phyloP scores from a whole-genome alignment of 1,139 yeast genomes.

The Spencermartinsiella ligniputridi region DNA sequence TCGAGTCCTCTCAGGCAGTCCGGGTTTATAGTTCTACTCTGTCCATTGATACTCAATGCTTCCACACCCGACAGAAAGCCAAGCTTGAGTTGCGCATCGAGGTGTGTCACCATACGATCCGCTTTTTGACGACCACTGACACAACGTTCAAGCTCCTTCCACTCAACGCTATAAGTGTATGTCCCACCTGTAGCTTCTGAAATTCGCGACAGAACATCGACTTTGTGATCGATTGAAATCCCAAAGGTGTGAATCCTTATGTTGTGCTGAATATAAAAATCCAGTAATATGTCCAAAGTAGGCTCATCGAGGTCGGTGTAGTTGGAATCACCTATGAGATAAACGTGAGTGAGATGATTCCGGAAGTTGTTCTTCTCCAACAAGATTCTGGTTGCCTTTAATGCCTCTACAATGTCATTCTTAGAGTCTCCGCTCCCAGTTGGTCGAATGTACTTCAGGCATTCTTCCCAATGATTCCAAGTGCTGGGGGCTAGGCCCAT shows the following conservation, averaged over 20 bases:
- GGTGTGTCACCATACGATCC: conserved; percentile 12
- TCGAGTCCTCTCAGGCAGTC: conserved; percentile 8
- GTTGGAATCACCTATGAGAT: conserved; percentile 9
- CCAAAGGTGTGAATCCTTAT: conserved; percentile 16
- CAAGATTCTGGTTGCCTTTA: conserved; percentile 8
- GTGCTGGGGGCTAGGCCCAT: conserved; percentile 6
- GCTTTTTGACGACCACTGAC: conserved; percentile 11
- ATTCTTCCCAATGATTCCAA: conserved; percentile 16
- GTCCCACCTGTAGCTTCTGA: conserved; percentile 12
- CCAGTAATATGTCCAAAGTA: conserved; percentile 2
- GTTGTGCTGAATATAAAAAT: conserved; percentile 4
- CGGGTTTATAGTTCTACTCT: conserved; percentile 7
- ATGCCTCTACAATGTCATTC: conserved; percentile 11
- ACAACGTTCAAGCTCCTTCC: conserved; percentile 13
- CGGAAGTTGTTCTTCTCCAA: conserved; percentile 6
- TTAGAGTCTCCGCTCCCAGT: conserved; percentile 7
- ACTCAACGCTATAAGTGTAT: conserved; percentile 14
- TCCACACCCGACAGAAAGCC: conserved; percentile 14
- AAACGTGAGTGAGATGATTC: conserved; percentile 7
- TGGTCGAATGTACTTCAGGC: conserved; percentile 8
- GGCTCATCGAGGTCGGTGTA: conserved; percentile 2
- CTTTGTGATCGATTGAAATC: conserved; percentile 12
- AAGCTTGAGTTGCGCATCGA: conserved; percentile 15
- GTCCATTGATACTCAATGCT: conserved; percentile 13
- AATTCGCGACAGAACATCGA: conserved; percentile 10